Base-by-base conservation (phyloP, 2,329 filamentous ascomycete species). In the Penicillium sp. region DNA sequence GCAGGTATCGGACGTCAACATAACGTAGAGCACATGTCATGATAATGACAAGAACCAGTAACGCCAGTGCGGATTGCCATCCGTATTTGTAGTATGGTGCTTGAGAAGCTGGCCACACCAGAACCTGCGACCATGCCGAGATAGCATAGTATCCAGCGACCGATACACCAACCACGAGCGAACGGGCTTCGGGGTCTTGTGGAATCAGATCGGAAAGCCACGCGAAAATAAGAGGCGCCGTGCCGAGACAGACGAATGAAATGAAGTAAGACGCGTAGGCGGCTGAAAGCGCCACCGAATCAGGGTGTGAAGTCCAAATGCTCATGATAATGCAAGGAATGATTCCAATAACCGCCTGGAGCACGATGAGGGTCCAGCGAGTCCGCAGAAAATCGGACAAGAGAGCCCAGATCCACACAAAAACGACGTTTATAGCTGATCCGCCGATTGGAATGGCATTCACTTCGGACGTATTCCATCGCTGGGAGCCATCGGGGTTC, bases 361-460 rank as follows among this genome's bases (percentile, higher is more conserved):
- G 58, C 6, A 81, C 66, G 27, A 81, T 76, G 5, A 81, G 66
- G 0, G 72, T 74, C 79, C 79, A 81, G 20, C 79, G 66, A 0
- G 78, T 79, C 33, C 72, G 70, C 1, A 81, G 57, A 8, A 74
- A 61, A 61, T 81, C 79, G 0, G 79, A 81, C 0, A 80, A 60
- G 2, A 80, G 71, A 0, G 78, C 79, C 78, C 79, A 81, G 11
- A 79, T 70, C 79, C 79, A 81, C 1, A 81, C 79, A 48, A 77
- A 79, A 0, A 74, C 68, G 2, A 79, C 76, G 16, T 78, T 78
- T 44, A 79, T 77, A 4, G 75, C 76, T 4, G 74, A 68, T 10
- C 76, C 77, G 9, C 67, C 75, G 14, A 79, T 78, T 0, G 78
- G 77, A 47, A 80, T 79, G 2, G 74, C 70, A 51, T 79, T 80